These are phyloP conservation scores for Picochlorum sp. DNA, from an alignment of 139 green algal species.

Conservation along the genomic window DNA sequence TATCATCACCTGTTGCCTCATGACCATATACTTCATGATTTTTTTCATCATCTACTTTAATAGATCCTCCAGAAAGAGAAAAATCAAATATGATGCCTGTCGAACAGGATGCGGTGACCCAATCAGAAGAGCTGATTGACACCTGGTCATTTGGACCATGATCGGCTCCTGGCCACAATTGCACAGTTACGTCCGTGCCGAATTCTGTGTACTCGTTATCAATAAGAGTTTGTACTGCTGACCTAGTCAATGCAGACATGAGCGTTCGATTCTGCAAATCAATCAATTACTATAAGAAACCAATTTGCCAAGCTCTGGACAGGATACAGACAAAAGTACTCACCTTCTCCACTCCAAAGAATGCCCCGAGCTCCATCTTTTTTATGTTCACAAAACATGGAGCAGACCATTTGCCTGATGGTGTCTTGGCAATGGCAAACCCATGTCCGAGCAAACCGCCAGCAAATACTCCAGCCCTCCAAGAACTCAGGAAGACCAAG, in stretches of 20 bases:
- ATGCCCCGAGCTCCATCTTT: not conserved
- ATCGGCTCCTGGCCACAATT: constrained; percentile 1
- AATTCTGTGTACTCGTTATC: not conserved
- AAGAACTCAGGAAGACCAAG: constrained; percentile 5
- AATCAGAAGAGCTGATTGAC: not conserved
- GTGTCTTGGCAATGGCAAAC: not conserved
- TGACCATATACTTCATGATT: constrained; percentile 2
- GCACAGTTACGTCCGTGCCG: constrained; percentile 1
- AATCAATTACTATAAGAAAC: too few species aligned
- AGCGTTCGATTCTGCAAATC: not conserved
- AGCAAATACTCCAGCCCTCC: not conserved
- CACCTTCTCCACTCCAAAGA: not conserved
- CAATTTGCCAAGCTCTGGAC: too few species aligned
- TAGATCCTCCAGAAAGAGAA: not conserved
- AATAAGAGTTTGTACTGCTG: not conserved
- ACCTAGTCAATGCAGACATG: not conserved
- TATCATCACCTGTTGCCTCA: not conserved
- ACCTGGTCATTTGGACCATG: constrained; percentile 1
- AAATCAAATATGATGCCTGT: constrained; percentile 7
- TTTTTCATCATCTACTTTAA: constrained; percentile 1
- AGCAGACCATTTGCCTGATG: not conserved
- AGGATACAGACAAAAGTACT: too few species aligned
- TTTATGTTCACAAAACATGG: constrained; percentile 4
- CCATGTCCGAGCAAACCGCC: not conserved
- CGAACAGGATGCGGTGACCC: not conserved